A percentile compares a stretch with the other conserved stretches of the same genome.
phyloP scores from a whole-genome alignment of 1,139 yeast genomes.

The Saccharomyces hybrid region DNA sequence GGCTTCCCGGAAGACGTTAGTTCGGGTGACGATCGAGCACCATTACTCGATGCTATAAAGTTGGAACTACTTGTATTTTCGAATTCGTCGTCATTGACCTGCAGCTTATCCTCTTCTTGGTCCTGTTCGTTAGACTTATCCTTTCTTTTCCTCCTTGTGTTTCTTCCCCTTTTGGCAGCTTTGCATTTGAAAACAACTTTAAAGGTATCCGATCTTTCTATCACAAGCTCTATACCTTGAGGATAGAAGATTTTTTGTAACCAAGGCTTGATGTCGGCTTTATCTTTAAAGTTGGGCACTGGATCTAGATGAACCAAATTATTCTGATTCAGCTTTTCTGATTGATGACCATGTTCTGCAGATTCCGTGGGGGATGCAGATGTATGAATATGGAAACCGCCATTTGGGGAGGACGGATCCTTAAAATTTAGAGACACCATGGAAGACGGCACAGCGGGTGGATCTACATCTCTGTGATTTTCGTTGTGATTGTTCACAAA shows the following conservation, averaged over 20 bases:
- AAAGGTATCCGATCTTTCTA: constrained; percentile 60
- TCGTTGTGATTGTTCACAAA: neutral
- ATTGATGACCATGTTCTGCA: constrained; percentile 7
- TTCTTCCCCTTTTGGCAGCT: constrained; percentile 31
- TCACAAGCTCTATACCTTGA: constrained; percentile 54
- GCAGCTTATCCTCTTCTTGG: neutral
- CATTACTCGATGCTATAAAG: neutral
- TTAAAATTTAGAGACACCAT: neutral
- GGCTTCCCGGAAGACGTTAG: neutral
- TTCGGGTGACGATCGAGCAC: neutral
- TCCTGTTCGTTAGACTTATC: neutral
- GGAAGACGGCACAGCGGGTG: neutral
- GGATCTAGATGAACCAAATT: constrained; percentile 33
- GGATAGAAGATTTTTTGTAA: constrained; percentile 41
- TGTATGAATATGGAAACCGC: neutral
- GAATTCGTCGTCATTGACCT: neutral
- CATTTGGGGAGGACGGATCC: neutral
- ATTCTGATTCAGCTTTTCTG: constrained; percentile 20
- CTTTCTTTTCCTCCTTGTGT: constrained; percentile 9
- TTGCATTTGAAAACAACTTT: constrained; percentile 69
- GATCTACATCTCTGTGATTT: neutral
- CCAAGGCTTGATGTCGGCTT: constrained; percentile 62
- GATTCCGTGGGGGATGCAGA: neutral
- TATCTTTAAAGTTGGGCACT: constrained; percentile 37
- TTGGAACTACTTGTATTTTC: neutral